A percentile compares a stretch with the other conserved stretches of the same genome.
These are phyloP conservation scores for Paulownia fortunei DNA, from an alignment of 257 asterid genomes.

Conservation along the genomic window DNA sequence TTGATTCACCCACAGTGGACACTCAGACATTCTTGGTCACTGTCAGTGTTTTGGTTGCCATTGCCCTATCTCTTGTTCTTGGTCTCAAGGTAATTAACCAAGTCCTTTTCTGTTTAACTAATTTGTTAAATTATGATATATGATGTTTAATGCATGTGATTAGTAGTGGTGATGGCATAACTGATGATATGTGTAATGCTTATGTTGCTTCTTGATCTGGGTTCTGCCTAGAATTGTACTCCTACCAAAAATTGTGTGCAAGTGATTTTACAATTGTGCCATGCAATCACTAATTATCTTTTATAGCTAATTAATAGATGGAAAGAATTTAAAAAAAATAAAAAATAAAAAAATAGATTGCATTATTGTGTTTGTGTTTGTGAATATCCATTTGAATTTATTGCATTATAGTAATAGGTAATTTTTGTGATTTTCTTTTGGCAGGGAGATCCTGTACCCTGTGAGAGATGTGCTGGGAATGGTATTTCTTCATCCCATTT, in stretches of 20 bases:
- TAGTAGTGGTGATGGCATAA: background rate
- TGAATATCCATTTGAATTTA: background rate
- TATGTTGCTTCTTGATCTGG: background rate
- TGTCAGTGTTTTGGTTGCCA: conserved; percentile 81
- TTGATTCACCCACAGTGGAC: conserved; percentile 64
- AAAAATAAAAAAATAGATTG: background rate
- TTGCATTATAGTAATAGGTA: background rate
- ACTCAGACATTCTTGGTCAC: conserved; percentile 86
- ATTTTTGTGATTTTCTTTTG: conserved; percentile 14
- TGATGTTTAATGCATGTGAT: conserved; percentile 2
- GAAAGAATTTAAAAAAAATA: background rate
- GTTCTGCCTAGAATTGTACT: background rate
- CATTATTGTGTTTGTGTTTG: background rate
- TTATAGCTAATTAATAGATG: background rate
- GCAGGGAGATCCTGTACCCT: conserved; percentile 95
- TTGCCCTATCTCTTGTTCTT: conserved; percentile 79
- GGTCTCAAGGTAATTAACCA: conserved; percentile 74
- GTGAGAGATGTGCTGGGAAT: conserved; percentile 90
- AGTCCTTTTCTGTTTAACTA: background rate
- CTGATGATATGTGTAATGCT: background rate
- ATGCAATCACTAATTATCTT: background rate
- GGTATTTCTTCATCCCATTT: conserved; percentile 49
- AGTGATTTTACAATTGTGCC: background rate
- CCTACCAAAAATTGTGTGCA: background rate
- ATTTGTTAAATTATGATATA: background rate